These are phyloP conservation scores for Neoscytalidium dimidiatum DNA, from an alignment of 2,329 filamentous ascomycete genomes.

Conservation along the genomic window DNA sequence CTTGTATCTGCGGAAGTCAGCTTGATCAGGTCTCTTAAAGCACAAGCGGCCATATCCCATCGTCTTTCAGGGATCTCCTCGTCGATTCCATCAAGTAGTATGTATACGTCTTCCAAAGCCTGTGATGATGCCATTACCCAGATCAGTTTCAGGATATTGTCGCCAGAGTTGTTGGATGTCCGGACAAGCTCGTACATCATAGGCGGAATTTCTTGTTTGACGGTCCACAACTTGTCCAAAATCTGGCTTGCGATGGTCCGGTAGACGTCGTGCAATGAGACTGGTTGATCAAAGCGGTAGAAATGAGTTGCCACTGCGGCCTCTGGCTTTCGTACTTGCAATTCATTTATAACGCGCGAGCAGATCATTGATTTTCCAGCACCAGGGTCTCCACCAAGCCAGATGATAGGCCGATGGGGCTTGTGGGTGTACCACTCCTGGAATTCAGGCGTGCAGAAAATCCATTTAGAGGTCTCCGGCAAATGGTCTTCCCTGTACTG, in stretches of 20 bases:
- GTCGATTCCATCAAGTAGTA: slow-evolving; percentile 1
- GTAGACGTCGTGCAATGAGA: neutral
- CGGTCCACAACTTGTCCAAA: neutral
- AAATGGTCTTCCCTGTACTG: neutral
- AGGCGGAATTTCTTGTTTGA: neutral
- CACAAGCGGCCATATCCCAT: neutral
- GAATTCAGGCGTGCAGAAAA: neutral
- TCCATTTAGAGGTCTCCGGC: neutral
- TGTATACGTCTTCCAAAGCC: neutral
- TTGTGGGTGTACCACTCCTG: neutral
- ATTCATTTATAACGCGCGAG: neutral
- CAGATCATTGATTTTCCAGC: slow-evolving; percentile 17
- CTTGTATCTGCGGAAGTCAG: neutral
- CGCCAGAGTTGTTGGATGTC: neutral
- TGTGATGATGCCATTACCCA: neutral
- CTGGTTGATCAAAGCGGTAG: slow-evolving; percentile 13
- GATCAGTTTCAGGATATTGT: neutral
- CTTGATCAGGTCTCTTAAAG: neutral
- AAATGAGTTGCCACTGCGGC: slow-evolving; percentile 7
- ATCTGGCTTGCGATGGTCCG: slow-evolving; percentile 8
- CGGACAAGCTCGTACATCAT: neutral
- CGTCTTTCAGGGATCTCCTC: neutral
- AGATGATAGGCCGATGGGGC: neutral
- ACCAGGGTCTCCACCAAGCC: slow-evolving; percentile 6
- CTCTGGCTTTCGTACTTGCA: neutral